Evolutionary conservation across 805 yeast genomes (phyloP).

Genomic region (Kluyveromyces dobzhanskii): DNA sequence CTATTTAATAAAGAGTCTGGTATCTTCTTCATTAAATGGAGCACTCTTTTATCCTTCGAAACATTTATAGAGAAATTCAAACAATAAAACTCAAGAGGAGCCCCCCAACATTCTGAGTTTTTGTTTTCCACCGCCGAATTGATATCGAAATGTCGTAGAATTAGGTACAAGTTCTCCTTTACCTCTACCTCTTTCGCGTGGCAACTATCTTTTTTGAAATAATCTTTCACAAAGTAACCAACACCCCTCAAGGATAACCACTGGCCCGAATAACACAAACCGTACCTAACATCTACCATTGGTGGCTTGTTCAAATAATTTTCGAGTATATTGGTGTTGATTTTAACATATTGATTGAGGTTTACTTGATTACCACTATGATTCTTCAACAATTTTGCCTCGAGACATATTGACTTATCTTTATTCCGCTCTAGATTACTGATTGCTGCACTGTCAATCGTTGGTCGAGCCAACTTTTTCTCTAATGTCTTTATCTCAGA

Average conservation of each 20-base stretch:
- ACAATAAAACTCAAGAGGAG: slow-evolving; percentile 6
- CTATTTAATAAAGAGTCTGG: neutral
- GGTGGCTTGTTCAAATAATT: slow-evolving; percentile 13
- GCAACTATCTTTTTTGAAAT: slow-evolving; percentile 7
- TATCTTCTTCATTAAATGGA: slow-evolving; percentile 1
- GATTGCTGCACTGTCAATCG: slow-evolving; percentile 9
- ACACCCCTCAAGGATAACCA: slow-evolving; percentile 25
- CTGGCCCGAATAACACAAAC: slow-evolving; percentile 24
- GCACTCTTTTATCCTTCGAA: neutral
- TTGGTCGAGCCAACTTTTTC: slow-evolving; percentile 5
- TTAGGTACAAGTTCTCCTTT: slow-evolving; percentile 22
- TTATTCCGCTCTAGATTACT: slow-evolving; percentile 19
- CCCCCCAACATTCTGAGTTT: slow-evolving; percentile 7
- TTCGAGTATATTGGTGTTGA: slow-evolving; percentile 6
- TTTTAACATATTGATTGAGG: slow-evolving; percentile 16
- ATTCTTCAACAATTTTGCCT: slow-evolving; percentile 22
- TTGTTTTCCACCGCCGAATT: slow-evolving; percentile 17
- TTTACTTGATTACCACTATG: slow-evolving; percentile 18
- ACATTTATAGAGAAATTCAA: neutral
- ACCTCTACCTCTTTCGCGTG: slow-evolving; percentile 11
- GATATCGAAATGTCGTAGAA: slow-evolving; percentile 25
- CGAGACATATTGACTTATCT: slow-evolving; percentile 15
- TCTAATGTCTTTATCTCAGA: neutral
- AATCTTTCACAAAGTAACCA: slow-evolving; percentile 18
- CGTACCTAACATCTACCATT: slow-evolving; percentile 23